Evolutionary conservation across 805 yeast species (phyloP).

Genomic region (Candida pini): DNA sequence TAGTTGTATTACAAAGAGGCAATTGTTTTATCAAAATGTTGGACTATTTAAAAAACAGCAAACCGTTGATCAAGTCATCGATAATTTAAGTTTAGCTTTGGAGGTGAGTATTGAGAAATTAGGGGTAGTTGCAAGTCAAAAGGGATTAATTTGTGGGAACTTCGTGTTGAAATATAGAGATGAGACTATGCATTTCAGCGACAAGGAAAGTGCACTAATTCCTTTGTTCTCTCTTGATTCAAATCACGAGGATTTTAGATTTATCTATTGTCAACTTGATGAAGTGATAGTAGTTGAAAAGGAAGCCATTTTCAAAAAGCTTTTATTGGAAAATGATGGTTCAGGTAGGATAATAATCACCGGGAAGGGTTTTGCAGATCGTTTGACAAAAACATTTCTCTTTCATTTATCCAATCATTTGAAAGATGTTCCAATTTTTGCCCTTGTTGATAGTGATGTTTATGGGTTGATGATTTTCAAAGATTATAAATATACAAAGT

Average conservation of each 20-base stretch:
- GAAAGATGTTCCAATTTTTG: conserved; percentile 31
- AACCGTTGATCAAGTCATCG: conserved; percentile 35
- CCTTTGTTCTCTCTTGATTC: conserved; percentile 32
- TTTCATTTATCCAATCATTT: conserved; percentile 20
- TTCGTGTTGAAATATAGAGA: conserved; percentile 17
- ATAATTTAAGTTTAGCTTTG: conserved; percentile 33
- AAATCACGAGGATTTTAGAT: conserved; percentile 12
- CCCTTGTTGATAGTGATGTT: conserved; percentile 59
- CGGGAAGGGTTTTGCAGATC: conserved; percentile 66
- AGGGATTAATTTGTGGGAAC: conserved; percentile 48
- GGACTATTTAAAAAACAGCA: conserved; percentile 41
- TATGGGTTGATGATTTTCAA: conserved; percentile 52
- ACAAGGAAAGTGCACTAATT: conserved; percentile 26
- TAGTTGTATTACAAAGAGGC: conserved; percentile 41
- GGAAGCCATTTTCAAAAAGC: conserved; percentile 41
- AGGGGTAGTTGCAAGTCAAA: conserved; percentile 47
- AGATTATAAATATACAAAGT: conserved; percentile 26
- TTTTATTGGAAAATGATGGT: conserved; percentile 15
- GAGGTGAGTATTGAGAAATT: conserved; percentile 33
- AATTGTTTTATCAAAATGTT: conserved; percentile 55
- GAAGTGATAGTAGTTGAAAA: conserved; percentile 44
- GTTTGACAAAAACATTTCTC: conserved; percentile 41
- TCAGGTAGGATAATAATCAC: conserved; percentile 37
- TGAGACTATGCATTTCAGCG: conserved; percentile 7
- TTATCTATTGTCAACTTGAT: conserved; percentile 1